A percentile compares a stretch with the other conserved stretches of the same genome.
These are phyloP conservation scores for Cucumis hystrix DNA, from an alignment of 306 rosid genomes.

Conservation along the genomic window DNA sequence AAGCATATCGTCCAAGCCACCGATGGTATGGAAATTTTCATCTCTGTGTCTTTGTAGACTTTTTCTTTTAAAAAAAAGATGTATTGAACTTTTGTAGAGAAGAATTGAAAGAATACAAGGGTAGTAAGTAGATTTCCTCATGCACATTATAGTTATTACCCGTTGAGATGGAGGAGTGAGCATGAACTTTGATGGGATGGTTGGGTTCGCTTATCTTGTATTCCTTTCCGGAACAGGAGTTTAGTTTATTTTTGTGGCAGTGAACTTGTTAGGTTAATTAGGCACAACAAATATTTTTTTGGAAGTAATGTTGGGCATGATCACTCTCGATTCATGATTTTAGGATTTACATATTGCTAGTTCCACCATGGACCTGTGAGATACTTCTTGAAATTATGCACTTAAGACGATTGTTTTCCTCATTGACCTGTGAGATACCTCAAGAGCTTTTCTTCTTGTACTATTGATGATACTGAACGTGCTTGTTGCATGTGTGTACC, in stretches of 20 bases:
- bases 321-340: neutral
- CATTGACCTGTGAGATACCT: neutral
- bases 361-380: neutral
- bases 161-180: neutral
- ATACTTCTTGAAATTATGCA: neutral
- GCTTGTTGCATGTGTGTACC: neutral
- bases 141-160: neutral
- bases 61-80: no score
- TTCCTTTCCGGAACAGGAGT: neutral
- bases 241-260: neutral
- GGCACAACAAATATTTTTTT: neutral
- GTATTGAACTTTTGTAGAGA: no score
- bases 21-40: slow-evolving; percentile 27
- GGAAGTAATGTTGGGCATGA: neutral
- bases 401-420: neutral
- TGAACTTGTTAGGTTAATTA: neutral
- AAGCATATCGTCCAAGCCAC: slow-evolving; percentile 40
- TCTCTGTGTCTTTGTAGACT: neutral
- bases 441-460: neutral
- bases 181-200: neutral
- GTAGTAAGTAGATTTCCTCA: neutral
- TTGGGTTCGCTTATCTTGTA: neutral
- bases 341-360: neutral
- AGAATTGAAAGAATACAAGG: neutral
- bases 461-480: neutral